Percentiles rank a stretch among this genome's conserved stretches.
These are phyloP conservation scores for Phytophthora citricola DNA, from an alignment of 352 stramenopile genomes.

Conservation along the genomic window DNA sequence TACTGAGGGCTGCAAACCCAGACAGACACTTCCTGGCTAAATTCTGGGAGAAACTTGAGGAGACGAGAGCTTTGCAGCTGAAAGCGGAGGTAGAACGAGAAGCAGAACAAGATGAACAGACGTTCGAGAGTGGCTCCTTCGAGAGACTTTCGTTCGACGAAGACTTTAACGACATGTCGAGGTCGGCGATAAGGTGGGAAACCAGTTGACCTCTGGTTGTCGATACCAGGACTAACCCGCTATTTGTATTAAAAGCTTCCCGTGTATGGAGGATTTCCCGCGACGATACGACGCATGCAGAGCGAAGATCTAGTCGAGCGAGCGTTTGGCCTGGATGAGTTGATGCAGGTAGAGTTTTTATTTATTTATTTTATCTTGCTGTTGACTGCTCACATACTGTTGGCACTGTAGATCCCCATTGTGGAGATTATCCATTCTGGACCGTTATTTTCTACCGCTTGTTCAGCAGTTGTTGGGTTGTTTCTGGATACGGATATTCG, in stretches of 20 bases:
- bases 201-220: not conserved
- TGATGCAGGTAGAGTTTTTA: constrained; percentile 38
- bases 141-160: constrained; percentile 57
- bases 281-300: constrained; percentile 36
- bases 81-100: constrained; percentile 13
- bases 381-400: constrained; percentile 1
- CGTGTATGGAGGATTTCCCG: constrained; percentile 48
- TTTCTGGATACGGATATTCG: constrained; percentile 37
- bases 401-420: constrained; percentile 47
- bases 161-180: constrained; percentile 45
- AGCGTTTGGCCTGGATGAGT: constrained; percentile 30
- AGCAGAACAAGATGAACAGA: constrained; percentile 2
- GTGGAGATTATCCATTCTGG: constrained; percentile 64
- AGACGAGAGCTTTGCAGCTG: constrained; percentile 3
- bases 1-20: too few species aligned
- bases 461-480: constrained; percentile 35
- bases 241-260: constrained; percentile 32
- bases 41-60: constrained; percentile 34
- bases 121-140: constrained; percentile 36
- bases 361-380: not conserved
- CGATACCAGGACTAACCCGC: not conserved
- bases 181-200: constrained; percentile 46
- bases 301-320: constrained; percentile 20
- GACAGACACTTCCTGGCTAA: constrained; percentile 24
- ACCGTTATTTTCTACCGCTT: constrained; percentile 39